These are phyloP conservation scores for Gastrolobium villosum DNA, from an alignment of 306 rosid species.

Conservation along the genomic window DNA sequence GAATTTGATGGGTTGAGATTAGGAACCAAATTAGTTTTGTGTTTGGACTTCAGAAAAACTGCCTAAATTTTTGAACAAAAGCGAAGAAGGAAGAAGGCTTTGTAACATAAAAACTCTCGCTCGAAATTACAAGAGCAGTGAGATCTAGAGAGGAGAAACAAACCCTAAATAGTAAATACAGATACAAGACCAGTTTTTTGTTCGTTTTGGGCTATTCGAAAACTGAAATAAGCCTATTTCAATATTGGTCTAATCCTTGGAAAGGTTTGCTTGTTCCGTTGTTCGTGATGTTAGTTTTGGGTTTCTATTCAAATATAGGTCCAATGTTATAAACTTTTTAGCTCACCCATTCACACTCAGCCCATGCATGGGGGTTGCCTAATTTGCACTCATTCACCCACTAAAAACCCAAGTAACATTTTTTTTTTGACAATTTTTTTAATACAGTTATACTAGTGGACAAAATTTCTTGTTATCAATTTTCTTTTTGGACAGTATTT, in stretches of 20 bases:
- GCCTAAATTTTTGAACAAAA: not conserved
- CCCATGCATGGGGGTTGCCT: not conserved
- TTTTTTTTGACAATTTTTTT: too few relatives aligned
- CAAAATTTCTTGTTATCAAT: too few relatives aligned
- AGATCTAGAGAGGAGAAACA: too few relatives aligned
- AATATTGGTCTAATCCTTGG: not conserved
- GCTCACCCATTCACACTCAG: not conserved
- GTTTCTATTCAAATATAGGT: not conserved
- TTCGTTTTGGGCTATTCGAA: not conserved
- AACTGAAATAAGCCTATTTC: not conserved
- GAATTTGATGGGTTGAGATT: conserved; percentile 26
- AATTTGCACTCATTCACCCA: not conserved
- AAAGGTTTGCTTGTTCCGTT: not conserved
- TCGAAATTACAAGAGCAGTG: not conserved
- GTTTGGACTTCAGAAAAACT: not conserved
- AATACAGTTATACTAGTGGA: too few relatives aligned
- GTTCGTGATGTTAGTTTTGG: not conserved
- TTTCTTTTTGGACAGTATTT: too few relatives aligned
- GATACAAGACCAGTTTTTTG: not conserved
- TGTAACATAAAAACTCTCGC: not conserved
- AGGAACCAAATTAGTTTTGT: not conserved
- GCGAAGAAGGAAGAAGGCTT: too few relatives aligned
- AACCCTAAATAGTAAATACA: not conserved
- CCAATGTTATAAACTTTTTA: not conserved
- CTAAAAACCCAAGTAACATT: too few relatives aligned